A percentile compares a stretch with the other conserved stretches of the same genome.
phyloP scores from a whole-genome alignment of 116 monocot species.

The Phalaenopsis hybrid region DNA sequence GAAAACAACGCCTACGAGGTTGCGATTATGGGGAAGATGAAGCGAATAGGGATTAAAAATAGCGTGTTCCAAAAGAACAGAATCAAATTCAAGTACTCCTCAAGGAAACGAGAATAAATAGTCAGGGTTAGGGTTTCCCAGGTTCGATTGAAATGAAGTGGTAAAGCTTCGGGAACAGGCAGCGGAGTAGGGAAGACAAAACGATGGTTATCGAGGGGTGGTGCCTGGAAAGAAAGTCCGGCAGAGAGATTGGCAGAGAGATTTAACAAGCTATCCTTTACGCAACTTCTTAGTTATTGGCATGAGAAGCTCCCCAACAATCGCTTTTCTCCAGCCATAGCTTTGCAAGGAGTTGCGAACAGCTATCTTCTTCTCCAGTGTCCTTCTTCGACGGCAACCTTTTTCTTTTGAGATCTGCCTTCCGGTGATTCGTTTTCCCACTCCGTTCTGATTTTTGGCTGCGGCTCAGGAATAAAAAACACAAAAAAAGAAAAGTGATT shows the following conservation, averaged over 20 bases:
- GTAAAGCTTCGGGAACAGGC: not conserved
- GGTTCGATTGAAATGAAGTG: constrained; percentile 1
- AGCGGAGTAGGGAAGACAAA: not conserved
- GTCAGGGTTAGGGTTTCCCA: not conserved
- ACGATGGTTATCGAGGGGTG: not conserved
- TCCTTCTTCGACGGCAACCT: not conserved
- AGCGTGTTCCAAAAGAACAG: not conserved
- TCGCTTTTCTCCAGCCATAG: not conserved
- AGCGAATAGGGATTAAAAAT: not conserved
- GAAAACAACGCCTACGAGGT: not conserved
- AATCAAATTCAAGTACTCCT: not conserved
- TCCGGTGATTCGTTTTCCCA: constrained; percentile 1
- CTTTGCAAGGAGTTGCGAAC: not conserved
- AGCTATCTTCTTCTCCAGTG: not conserved
- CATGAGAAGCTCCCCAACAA: not conserved
- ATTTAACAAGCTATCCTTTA: not conserved
- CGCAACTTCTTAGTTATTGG: not conserved
- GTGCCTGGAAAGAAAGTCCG: not conserved
- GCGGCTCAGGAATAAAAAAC: not conserved
- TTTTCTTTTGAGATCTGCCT: constrained; percentile 3
- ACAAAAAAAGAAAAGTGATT: too few species aligned
- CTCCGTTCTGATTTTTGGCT: not conserved
- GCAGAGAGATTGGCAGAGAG: not conserved
- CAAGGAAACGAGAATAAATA: not conserved
- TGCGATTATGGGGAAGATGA: not conserved